These are phyloP conservation scores for Globisporangium orthogonon DNA, from an alignment of 352 stramenopile species.

Conservation along the genomic window DNA sequence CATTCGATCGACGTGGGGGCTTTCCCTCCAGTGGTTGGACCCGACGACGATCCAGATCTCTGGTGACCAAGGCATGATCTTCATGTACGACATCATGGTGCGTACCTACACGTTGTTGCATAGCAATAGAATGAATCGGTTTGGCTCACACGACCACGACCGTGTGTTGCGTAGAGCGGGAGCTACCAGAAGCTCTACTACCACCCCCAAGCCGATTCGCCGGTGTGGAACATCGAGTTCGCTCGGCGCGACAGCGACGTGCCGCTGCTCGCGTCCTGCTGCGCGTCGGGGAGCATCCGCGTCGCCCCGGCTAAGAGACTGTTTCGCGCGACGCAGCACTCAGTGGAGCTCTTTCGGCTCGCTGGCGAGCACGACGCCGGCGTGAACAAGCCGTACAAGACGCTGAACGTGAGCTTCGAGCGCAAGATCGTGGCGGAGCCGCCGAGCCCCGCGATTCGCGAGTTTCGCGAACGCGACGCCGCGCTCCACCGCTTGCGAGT, in stretches of 20 bases:
- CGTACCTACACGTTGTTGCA: slow-evolving; percentile 5
- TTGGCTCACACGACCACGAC: not conserved
- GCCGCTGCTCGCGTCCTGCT: slow-evolving; percentile 58
- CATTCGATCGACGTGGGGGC: slow-evolving; percentile 75
- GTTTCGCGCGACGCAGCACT: slow-evolving; percentile 55
- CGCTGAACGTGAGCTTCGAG: slow-evolving; percentile 43
- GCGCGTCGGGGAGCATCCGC: slow-evolving; percentile 60
- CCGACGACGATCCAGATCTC: slow-evolving; percentile 71
- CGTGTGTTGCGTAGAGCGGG: slow-evolving; percentile 34
- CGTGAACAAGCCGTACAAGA: slow-evolving; percentile 53
- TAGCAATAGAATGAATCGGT: not conserved
- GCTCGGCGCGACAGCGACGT: slow-evolving; percentile 26
- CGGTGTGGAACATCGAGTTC: slow-evolving; percentile 78
- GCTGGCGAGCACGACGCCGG: slow-evolving; percentile 41
- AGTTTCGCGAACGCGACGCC: slow-evolving; percentile 76
- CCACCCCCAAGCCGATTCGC: slow-evolving; percentile 79
- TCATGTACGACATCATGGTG: slow-evolving; percentile 77
- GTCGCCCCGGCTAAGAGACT: slow-evolving; percentile 58
- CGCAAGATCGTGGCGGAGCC: slow-evolving; percentile 38
- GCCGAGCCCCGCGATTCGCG: slow-evolving; percentile 30
- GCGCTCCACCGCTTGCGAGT: slow-evolving; percentile 62
- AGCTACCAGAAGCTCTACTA: slow-evolving; percentile 79
- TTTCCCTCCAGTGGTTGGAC: slow-evolving; percentile 73
- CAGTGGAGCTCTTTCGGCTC: slow-evolving; percentile 64
- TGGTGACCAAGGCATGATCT: slow-evolving; percentile 76